phyloP scores from a whole-genome alignment of 2,329 filamentous ascomycete species.

The Nigrospora oryzae region DNA sequence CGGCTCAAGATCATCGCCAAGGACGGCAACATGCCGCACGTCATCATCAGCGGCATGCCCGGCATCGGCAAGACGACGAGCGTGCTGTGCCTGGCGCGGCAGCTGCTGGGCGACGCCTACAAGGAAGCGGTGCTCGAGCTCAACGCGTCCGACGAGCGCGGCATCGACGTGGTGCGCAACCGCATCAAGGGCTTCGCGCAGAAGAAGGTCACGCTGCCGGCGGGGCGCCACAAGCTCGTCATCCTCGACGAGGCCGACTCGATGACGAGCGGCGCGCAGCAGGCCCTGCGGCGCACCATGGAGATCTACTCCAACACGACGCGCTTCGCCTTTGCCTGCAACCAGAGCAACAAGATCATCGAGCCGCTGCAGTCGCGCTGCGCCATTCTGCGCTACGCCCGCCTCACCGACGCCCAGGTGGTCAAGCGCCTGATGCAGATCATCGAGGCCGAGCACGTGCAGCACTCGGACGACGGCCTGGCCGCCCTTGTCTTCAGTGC shows the following conservation, averaged over 20 bases:
- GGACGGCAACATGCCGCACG: conserved; percentile 98
- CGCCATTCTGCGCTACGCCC: conserved; percentile 88
- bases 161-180: conserved; percentile 95
- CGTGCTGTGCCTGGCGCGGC: conserved; percentile 83
- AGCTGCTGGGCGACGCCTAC: conserved; percentile 85
- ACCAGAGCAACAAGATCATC: conserved; percentile 98
- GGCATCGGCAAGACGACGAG: conserved; percentile 98
- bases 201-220: conserved; percentile 93
- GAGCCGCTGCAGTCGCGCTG: conserved; percentile 97
- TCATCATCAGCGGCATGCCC: conserved; percentile 99
- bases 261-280: conserved; percentile 95
- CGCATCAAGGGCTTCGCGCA: conserved; percentile 97
- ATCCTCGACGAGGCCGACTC: conserved; percentile 97
- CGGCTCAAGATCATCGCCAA: conserved; percentile 96
- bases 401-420: conserved; percentile 85
- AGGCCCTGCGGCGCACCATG: conserved; percentile 92
- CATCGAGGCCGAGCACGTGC: conserved; percentile 82
- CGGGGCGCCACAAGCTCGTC: conserved; percentile 88
- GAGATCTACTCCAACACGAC: conserved; percentile 97
- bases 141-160: conserved; percentile 93
- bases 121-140: conserved; percentile 96
- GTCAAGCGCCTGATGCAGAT: conserved; percentile 88
- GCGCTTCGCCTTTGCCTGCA: conserved; percentile 95
- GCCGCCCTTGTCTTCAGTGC: conserved; percentile 96
- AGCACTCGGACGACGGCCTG: conserved; percentile 86